Base-by-base conservation (phyloP, 108 stramenopile species). In the Fragilaria radians region DNA sequence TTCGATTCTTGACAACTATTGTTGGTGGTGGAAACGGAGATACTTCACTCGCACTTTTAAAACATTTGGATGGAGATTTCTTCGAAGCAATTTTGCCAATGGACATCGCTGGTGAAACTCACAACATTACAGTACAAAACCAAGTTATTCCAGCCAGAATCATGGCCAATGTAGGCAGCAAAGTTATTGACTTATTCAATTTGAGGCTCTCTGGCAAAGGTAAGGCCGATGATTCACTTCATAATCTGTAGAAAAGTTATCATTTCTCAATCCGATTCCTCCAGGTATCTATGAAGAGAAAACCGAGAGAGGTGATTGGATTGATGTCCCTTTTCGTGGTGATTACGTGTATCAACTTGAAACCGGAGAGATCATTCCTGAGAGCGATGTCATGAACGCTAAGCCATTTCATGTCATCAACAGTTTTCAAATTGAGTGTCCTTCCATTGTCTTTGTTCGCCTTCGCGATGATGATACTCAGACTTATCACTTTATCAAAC, bases 391-490 rank as follows among this genome's bases (percentile, higher is more conserved):
- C 11, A 11, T 14, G 36, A 42, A 7, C 11, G 7, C 14, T 11
- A 42, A 42, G 36, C 11, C 36, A 7, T 42, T 28, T 28, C 60
- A 22, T 21, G 32, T 27, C 1, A 7, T 63, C 19, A 49, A 52
- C 7, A 22, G 30, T 11, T 36, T 26, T 28, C 62, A 63, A 34
- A 33, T 63, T 32, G 62, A 52, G 25, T 63, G 62, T 30, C 62
- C 62, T 25, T 18, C 51, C 33, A 26, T 46, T 29, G 31, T 63
- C 3, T 34, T 63, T 1, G 46, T 48, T 32, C 51, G 32, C 52
- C 52, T 63, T 1, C 62, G 51, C 9, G 51, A 51, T 0, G 26
- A 34, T 1, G 11, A 22, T 18, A 52, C 52, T 5, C 32, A 28
- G 22, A 18, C 36, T 1, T 63, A 63, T 29, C 21, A 63, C 3